phyloP scores from a whole-genome alignment of 345 rosid genomes.

The Syzygium jambos region DNA sequence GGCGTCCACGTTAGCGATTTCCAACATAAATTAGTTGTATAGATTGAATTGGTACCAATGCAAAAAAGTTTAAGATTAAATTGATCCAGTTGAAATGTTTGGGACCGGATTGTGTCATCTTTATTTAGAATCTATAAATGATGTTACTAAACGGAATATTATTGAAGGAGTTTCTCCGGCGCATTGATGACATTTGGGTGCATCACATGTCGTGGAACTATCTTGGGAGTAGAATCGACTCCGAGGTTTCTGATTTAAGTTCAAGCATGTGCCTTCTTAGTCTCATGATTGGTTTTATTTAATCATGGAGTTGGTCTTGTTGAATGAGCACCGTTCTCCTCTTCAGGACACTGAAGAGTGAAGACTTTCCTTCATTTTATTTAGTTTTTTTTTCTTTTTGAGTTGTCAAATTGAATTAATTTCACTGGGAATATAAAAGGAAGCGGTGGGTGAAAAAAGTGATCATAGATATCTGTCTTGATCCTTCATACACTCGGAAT shows the following conservation, averaged over 20 bases:
- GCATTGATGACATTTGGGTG: background rate
- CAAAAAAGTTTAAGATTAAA: too few species aligned
- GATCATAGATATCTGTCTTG: background rate
- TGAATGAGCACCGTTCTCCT: background rate
- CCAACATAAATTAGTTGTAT: too few species aligned
- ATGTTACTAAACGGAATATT: rapidly evolving
- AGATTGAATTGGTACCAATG: too few species aligned
- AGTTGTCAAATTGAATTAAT: background rate
- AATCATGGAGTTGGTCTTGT: background rate
- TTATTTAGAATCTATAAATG: too few species aligned
- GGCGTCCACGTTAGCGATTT: too few species aligned
- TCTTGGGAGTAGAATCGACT: background rate
- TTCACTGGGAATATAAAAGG: background rate
- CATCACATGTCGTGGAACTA: background rate
- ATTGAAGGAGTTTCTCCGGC: background rate
- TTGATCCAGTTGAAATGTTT: too few species aligned
- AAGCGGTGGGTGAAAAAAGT: background rate
- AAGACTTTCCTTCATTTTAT: background rate
- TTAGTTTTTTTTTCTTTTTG: too few species aligned
- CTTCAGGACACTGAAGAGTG: background rate
- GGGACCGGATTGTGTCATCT: background rate
- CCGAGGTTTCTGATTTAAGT: too few species aligned
- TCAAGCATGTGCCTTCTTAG: too few species aligned
- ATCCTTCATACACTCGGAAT: background rate
- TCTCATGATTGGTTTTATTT: too few species aligned